Evolutionary conservation across 225 moss, liverwort and hornwort genomes (phyloP).

Genomic region (Pleurozium schreberi): DNA sequence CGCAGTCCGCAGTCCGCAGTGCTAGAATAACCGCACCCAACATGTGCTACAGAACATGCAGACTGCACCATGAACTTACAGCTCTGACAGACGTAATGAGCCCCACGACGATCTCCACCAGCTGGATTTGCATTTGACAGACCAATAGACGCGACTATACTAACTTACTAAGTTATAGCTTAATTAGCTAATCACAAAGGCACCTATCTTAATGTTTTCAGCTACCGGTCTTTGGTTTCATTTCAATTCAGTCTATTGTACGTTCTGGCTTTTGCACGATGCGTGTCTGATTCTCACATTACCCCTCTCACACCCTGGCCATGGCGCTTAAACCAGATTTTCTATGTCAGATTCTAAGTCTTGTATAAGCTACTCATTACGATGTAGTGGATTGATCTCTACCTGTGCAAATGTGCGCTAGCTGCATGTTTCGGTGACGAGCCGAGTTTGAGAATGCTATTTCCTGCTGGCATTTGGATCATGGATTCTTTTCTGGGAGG

Average conservation of each 20-base stretch:
- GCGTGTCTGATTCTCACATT: neutral
- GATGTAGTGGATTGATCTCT: neutral
- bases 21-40: neutral
- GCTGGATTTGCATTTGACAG: neutral
- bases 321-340: neutral
- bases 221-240: too few species aligned
- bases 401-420: neutral
- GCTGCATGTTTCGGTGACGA: neutral
- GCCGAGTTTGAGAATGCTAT: neutral
- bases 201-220: neutral
- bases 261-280: neutral
- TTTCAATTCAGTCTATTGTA: neutral
- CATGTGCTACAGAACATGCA: neutral
- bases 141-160: neutral
- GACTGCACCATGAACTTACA: neutral
- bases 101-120: neutral
- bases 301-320: neutral
- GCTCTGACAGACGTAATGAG: neutral
- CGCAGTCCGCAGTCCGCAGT: too few species aligned
- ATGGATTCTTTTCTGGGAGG: neutral
- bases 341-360: neutral
- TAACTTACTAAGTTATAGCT: neutral
- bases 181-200: neutral
- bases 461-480: neutral
- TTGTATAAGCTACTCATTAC: neutral